phyloP scores from a whole-genome alignment of 2,329 filamentous ascomycete species.

The Aspergillus sp. region DNA sequence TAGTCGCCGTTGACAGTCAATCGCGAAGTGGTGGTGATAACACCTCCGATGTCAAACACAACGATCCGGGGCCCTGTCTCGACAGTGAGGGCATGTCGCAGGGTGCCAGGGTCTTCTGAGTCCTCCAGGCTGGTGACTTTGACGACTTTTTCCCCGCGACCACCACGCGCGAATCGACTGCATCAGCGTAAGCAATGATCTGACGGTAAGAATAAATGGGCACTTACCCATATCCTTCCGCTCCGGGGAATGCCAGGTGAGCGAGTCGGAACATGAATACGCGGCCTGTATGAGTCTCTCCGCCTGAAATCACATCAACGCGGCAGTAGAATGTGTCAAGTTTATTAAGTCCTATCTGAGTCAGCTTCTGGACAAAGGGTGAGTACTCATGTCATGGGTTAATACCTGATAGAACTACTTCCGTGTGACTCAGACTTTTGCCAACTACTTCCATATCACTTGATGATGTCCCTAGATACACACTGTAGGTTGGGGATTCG shows the following conservation, averaged over 20 bases:
- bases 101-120: conserved; percentile 2
- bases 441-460: background rate
- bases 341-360: conserved; percentile 1
- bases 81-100: conserved; percentile 6
- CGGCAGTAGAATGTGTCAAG: conserved; percentile 12
- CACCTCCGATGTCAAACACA: conserved; percentile 9
- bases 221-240: conserved; percentile 11
- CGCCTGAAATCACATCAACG: conserved; percentile 4
- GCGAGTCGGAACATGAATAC: conserved; percentile 7
- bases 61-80: conserved; percentile 6
- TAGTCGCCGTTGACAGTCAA: conserved; percentile 2
- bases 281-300: conserved; percentile 2
- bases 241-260: conserved; percentile 7
- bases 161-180: conserved; percentile 10
- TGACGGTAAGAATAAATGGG: background rate
- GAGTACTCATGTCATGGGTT: too few relatives aligned
- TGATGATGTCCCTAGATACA: conserved; percentile 1
- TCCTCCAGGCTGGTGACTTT: conserved; percentile 11
- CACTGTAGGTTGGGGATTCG: conserved; percentile 5
- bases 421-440: background rate
- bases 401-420: background rate
- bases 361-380: too few relatives aligned
- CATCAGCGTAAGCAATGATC: background rate
- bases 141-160: conserved; percentile 9
- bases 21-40: conserved; percentile 6